phyloP scores from a whole-genome alignment of 352 stramenopile genomes.

The Phytophthora nicotianae region DNA sequence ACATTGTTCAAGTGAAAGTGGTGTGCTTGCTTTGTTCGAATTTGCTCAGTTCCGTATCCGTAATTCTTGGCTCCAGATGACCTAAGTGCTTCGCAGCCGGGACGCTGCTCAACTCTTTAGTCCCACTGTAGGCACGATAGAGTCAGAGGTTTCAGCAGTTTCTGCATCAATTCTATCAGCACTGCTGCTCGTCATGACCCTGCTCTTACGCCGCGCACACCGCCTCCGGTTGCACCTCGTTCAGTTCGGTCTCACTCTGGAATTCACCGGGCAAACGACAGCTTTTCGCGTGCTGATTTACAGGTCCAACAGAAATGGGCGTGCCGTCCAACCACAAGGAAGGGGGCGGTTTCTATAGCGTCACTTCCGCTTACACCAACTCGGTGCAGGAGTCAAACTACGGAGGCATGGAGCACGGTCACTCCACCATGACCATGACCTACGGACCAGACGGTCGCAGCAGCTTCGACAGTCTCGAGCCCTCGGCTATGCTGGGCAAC shows the following conservation, averaged over 20 bases:
- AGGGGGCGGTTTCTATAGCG: conserved; percentile 26
- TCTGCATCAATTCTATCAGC: conserved; percentile 28
- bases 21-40: not conserved
- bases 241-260: conserved; percentile 35
- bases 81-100: not conserved
- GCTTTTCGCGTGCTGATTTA: conserved; percentile 11
- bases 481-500: conserved; percentile 31
- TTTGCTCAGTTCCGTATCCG: conserved; percentile 20
- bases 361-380: conserved; percentile 38
- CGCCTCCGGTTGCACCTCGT: conserved; percentile 1
- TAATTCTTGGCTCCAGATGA: conserved; percentile 17
- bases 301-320: conserved; percentile 23
- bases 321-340: conserved; percentile 39
- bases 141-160: conserved; percentile 35
- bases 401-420: conserved; percentile 36
- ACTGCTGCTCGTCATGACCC: not conserved
- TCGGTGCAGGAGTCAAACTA: conserved; percentile 29
- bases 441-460: conserved; percentile 30
- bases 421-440: conserved; percentile 33
- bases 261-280: conserved; percentile 27
- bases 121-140: conserved; percentile 20
- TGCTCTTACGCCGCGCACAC: conserved; percentile 19
- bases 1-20: not conserved
- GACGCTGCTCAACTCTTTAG: conserved; percentile 16
- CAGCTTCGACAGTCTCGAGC: conserved; percentile 40